phyloP scores from a whole-genome alignment of 352 stramenopile genomes.

The Globisporangium barbulae region DNA sequence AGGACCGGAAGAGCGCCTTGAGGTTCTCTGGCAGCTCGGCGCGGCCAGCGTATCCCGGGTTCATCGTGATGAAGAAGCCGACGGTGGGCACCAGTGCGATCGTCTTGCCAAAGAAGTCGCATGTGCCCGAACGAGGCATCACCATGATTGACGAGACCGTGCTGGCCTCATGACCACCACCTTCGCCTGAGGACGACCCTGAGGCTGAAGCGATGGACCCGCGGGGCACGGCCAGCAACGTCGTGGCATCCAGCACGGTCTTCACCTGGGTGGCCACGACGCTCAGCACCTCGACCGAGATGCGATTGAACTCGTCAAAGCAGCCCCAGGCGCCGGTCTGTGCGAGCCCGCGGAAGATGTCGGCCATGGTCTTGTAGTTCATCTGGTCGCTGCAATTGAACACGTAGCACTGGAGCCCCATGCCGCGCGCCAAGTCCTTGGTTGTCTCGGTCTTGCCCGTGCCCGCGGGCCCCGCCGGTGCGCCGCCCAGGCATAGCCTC shows the following conservation, averaged over 20 bases:
- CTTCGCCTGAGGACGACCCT: slow-evolving; percentile 19
- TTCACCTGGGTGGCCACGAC: slow-evolving; percentile 98
- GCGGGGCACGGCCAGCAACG: slow-evolving; percentile 21
- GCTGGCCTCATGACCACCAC: slow-evolving; percentile 15
- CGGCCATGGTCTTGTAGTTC: slow-evolving; percentile 96
- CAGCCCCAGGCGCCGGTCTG: slow-evolving; percentile 95
- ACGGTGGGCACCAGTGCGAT: slow-evolving; percentile 84
- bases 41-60: slow-evolving; percentile 89
- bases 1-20: slow-evolving; percentile 91
- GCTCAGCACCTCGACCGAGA: slow-evolving; percentile 95
- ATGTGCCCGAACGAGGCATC: slow-evolving; percentile 54
- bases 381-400: slow-evolving; percentile 90
- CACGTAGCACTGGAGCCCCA: slow-evolving; percentile 83
- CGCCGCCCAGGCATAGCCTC: slow-evolving; percentile 71
- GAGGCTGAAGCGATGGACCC: slow-evolving; percentile 13
- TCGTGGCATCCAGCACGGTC: slow-evolving; percentile 91
- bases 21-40: slow-evolving; percentile 92
- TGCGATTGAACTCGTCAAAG: slow-evolving; percentile 97
- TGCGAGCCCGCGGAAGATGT: slow-evolving; percentile 93
- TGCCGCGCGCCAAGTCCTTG: slow-evolving; percentile 72
- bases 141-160: slow-evolving; percentile 20
- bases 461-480: slow-evolving; percentile 71
- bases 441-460: slow-evolving; percentile 88
- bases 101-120: slow-evolving; percentile 89
- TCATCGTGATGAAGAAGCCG: slow-evolving; percentile 95